Evolutionary conservation across 495 filamentous ascomycete genomes (phyloP).

Genomic region (Aspergillus asperescens): DNA sequence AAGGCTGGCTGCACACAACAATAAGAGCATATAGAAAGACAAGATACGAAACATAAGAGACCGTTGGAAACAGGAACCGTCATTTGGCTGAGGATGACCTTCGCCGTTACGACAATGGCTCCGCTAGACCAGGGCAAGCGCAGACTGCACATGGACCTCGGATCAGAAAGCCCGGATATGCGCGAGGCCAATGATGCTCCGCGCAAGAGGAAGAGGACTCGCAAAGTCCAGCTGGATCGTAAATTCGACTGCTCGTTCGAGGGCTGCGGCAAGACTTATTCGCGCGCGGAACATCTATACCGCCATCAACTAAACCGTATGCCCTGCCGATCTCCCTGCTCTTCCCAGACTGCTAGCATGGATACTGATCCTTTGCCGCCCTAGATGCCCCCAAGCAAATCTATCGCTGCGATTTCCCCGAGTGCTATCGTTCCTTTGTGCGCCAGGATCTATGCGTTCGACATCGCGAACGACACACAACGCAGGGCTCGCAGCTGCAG

Average conservation of each 20-base stretch:
- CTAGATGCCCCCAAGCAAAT: conserved; percentile 85
- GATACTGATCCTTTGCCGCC: conserved; percentile 12
- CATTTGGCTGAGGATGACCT: conserved; percentile 18
- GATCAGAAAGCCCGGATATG: conserved; percentile 27
- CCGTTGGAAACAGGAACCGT: background rate
- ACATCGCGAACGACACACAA: conserved; percentile 93
- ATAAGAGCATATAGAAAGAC: background rate
- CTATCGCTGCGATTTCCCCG: conserved; percentile 89
- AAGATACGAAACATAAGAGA: background rate
- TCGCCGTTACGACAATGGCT: conserved; percentile 25
- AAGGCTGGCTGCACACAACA: conserved; percentile 8
- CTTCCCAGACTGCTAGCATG: background rate
- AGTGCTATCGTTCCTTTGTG: conserved; percentile 87
- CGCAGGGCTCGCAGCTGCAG: conserved; percentile 87
- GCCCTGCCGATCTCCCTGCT: too few relatives aligned
- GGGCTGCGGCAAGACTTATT: conserved; percentile 93
- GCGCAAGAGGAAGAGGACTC: conserved; percentile 72
- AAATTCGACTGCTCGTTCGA: conserved; percentile 90
- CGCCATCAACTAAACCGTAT: conserved; percentile 94
- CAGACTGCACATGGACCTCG: conserved; percentile 23
- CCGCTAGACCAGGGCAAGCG: conserved; percentile 17
- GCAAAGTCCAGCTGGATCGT: conserved; percentile 79
- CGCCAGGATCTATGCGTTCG: conserved; percentile 90
- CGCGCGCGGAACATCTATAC: conserved; percentile 93
- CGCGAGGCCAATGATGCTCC: conserved; percentile 32